Base-by-base conservation (phyloP, 345 rosid genomes). In the Acer negundo region DNA sequence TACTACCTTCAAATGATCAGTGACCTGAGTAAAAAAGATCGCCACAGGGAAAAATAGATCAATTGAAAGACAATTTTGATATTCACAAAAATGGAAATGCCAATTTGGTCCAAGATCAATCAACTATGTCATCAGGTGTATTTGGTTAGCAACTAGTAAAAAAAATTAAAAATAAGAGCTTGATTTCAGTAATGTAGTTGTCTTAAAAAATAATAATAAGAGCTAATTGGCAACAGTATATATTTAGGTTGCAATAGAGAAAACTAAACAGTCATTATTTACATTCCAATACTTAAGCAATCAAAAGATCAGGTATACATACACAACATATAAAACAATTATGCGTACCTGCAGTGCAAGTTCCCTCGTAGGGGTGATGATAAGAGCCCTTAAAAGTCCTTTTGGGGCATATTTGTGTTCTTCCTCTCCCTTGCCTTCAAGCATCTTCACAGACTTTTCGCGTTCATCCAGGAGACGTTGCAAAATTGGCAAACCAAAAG, bases 321-420 rank as follows among this genome's bases (percentile, higher is more conserved):
- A 31, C 46, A 26, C 62, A 70, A 72, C 66, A 4, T 44, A 35
- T 75, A 76, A 64, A 72, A 61, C n/a, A 56, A 51, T 55, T n/a
- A 72, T 70, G 73, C 64, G 67, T 82, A 87, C 99, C 95, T 95
- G 98, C 73, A 96, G 84, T 47, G 97, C 97, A 73, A 94, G 97
- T 82, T 96, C 99, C 79, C 99, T 92, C 4, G 98, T 94, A 19
- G 99, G 99, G 80, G 99, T 90, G 77, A 94, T 90, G 55, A 96
- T 88, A 17, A 96, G 95, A 76, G 99, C 98, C 22, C 99, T 91
- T 70, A 94, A 82, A 85, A 87, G 79, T 49, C 94, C 92, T 75
- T 81, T 85, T 53, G 97, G 90, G 70, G 92, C 89, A 88, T 83
- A 87, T 68, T 81, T 91, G 72, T 83, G 90, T 20, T 86, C 92